A percentile compares a stretch with the other conserved stretches of the same genome.
Conservation (phyloP, 257 asterid species). For the Perilla frutescens region DNA sequence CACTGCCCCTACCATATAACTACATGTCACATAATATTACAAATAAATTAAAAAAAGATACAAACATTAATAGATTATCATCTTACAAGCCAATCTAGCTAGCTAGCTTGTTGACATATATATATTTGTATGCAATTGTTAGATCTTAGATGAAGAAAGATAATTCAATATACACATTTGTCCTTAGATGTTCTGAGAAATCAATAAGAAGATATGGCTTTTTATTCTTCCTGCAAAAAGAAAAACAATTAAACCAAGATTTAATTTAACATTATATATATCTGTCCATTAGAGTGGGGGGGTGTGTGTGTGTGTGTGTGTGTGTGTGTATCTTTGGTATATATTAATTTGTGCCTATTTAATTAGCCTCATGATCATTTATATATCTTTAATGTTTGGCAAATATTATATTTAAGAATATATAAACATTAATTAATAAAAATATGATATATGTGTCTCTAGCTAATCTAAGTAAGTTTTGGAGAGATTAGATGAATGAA, state of each 20-base stretch:
- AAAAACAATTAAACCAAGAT: conserved; percentile 19
- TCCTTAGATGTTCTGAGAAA: conserved; percentile 75
- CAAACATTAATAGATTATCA: too few species aligned
- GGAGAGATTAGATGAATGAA: neutral
- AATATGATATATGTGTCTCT: neutral
- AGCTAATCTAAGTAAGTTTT: neutral
- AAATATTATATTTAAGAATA: too few species aligned
- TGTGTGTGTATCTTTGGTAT: too few species aligned
- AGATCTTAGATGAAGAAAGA: neutral
- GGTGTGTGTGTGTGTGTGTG: too few species aligned
- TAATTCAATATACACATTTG: conserved; percentile 64
- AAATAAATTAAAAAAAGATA: too few species aligned
- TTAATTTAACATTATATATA: neutral
- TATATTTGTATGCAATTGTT: too few species aligned
- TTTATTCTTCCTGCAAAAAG: conserved; percentile 60
- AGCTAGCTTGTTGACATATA: too few species aligned
- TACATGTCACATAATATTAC: conserved; percentile 24
- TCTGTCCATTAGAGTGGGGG: neutral
- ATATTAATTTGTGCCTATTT: too few species aligned
- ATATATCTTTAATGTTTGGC: too few species aligned
- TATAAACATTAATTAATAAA: too few species aligned
- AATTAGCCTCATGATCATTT: too few species aligned
- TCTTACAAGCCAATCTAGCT: too few species aligned
- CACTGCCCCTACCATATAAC: conserved; percentile 88
- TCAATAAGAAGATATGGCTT: conserved; percentile 86